These are phyloP conservation scores for Kockiozyma suomiensis DNA, from an alignment of 805 yeast genomes.

Conservation along the genomic window DNA sequence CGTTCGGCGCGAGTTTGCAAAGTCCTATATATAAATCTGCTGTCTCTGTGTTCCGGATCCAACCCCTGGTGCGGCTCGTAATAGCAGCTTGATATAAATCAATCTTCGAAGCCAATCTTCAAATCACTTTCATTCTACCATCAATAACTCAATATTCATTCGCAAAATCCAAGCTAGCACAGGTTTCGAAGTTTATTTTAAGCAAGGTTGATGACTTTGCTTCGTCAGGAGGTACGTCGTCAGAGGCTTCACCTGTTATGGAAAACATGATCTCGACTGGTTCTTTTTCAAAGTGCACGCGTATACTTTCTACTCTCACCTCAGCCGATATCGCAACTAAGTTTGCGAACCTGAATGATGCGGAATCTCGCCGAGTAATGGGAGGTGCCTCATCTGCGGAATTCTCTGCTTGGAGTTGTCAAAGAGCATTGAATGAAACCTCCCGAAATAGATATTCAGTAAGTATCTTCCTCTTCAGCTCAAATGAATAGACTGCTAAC, in stretches of 20 bases:
- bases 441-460: slow-evolving; percentile 6
- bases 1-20: no score
- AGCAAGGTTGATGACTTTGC: background rate
- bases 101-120: background rate
- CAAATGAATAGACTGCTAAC: background rate
- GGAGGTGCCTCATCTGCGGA: background rate
- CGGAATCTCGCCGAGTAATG: background rate
- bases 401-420: background rate
- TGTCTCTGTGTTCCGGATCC: no score
- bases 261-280: background rate
- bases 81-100: background rate
- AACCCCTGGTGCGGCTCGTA: no score
- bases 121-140: background rate
- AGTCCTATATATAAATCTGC: no score
- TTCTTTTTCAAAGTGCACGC: background rate
- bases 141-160: background rate
- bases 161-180: background rate
- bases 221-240: background rate
- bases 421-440: background rate
- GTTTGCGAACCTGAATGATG: slow-evolving; percentile 8
- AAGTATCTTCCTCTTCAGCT: background rate
- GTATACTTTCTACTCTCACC: background rate
- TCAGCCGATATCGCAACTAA: background rate
- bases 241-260: background rate
- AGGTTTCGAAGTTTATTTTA: background rate